Conservation (phyloP, 805 yeast species). For the Starmerella bacillaris region DNA sequence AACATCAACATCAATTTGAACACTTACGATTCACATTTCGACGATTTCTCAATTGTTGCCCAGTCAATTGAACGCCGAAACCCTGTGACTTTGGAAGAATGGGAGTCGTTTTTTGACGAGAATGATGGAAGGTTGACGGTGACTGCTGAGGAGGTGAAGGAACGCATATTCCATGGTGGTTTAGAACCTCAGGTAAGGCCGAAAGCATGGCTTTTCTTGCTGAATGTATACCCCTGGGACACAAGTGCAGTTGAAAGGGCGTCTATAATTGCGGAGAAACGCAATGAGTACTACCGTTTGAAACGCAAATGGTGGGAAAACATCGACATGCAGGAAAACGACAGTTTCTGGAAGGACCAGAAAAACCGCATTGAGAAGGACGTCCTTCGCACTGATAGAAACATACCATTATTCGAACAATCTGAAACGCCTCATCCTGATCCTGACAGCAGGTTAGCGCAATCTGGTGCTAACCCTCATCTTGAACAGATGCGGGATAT, state of each 20-base stretch:
- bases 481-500: slow-evolving; percentile 56
- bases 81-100: slow-evolving; percentile 51
- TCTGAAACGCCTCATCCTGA: slow-evolving; percentile 28
- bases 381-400: slow-evolving; percentile 77
- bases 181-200: slow-evolving; percentile 39
- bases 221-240: slow-evolving; percentile 81
- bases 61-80: slow-evolving; percentile 49
- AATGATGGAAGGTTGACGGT: slow-evolving; percentile 48
- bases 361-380: slow-evolving; percentile 81
- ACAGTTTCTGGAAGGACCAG: slow-evolving; percentile 77
- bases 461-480: slow-evolving; percentile 61
- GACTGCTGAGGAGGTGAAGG: slow-evolving; percentile 64
- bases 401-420: slow-evolving; percentile 43
- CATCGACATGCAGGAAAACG: slow-evolving; percentile 34
- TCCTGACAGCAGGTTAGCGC: slow-evolving; percentile 36
- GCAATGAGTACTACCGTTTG: slow-evolving; percentile 38
- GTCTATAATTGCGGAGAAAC: slow-evolving; percentile 37
- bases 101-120: slow-evolving; percentile 70
- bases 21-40: too few relatives aligned
- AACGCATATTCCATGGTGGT: slow-evolving; percentile 81
- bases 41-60: slow-evolving; percentile 28
- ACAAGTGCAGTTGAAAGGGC: slow-evolving; percentile 52
- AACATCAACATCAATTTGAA: slow-evolving; percentile 19
- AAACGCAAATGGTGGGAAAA: slow-evolving; percentile 59
- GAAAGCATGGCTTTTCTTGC: slow-evolving; percentile 72